Base-by-base conservation (phyloP, 805 yeast species). In the Hemisphaericaspora nanyangensis region DNA sequence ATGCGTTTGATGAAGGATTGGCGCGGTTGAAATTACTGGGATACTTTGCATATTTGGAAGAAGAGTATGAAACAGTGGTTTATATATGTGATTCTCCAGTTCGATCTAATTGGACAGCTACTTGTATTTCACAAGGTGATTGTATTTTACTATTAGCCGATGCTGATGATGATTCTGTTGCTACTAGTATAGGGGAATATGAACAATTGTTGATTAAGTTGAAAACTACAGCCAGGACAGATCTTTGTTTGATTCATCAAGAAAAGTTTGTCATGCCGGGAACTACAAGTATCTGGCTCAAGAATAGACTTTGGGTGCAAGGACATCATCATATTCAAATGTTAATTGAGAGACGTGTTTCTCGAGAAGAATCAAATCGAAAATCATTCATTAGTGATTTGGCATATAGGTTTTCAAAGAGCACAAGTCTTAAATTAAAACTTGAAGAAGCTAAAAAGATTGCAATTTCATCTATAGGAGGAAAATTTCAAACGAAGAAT, bases 71-170 rank as follows among this genome's bases (percentile, higher is more conserved):
- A 48, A 83, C 88, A n/a, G 84, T 93, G 4, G 78, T 91, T 2
- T 93, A 91, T 54, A 80, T 91, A 10, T 90, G 93, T 18, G 98
- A 93, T 52, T 80, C 96, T 0, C 73, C 85, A 0, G 79, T 84
- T 2, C 80, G 79, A 48, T 85, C 96, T 0, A 74, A 80, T 15
- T 91, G 99, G 99, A 87, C 96, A 0, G 74, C 79, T 7, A 87
- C 96, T 0, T 93, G 98, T 58, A 84, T 91, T 29, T 80, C 90
- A 7, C 97, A 91, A 59, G 98, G 96, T 13, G 98, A 91, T 60
- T 90, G 97, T 65, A 79, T 91, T n/a, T 65, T 93, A 24, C 65
- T 93, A 13, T 60, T 93, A 12, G 97, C 97, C 0, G 90, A 91
- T 63, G 95, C 96, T 0, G 68, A 74, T 6, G 76, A 80, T 15